Evolutionary conservation across 148 eudicot species (phyloP), one percentile per base, ranked within the genome.

Genomic region (Selenicereus undatus): DNA sequence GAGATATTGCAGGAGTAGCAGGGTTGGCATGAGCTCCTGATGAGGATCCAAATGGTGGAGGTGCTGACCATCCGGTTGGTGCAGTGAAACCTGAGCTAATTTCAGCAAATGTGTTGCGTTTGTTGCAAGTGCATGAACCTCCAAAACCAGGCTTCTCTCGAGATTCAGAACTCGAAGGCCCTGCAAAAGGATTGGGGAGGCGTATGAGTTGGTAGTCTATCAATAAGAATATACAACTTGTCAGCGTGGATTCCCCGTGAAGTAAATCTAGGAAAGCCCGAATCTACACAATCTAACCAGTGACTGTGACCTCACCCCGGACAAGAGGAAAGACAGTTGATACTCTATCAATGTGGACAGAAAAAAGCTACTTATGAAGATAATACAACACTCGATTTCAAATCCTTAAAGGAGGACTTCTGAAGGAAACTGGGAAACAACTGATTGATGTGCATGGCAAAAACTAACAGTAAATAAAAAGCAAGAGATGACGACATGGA

Each of bases 91-190:
- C 14, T 1, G 30, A 4, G 54, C 30, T 22, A 4, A n/a, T 50
- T 24, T 27, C 36, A n/a, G 76, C 36, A 50, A 4, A 48, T 48
- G 29, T 5, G 17, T 24, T 74, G 16, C 0, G 35, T 13, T 24
- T 29, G 12, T 74, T 27, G 12, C 35, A 74, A 2, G 22, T 74
- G 36, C 22, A 14, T 27, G 58, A 42, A 50, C 60, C 2, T 48
- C 54, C 62, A 50, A 54, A 12, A 50, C 36, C 29, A 14, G 76
- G 30, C 76, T 45, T 74, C 16, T 74, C 76, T 74, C 26, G 76
- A 74, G 36, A 30, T 26, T 0, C 20, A 74, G 21, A 26, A 74
- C 35, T 74, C 8, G 62, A 74, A 74, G 60, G 22, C 17, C 76
- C 76, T 74, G 76, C 58, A 50, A n/a, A 50, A 64, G 12, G 52